phyloP scores from a whole-genome alignment of 805 yeast genomes.

The Candida boleticola region DNA sequence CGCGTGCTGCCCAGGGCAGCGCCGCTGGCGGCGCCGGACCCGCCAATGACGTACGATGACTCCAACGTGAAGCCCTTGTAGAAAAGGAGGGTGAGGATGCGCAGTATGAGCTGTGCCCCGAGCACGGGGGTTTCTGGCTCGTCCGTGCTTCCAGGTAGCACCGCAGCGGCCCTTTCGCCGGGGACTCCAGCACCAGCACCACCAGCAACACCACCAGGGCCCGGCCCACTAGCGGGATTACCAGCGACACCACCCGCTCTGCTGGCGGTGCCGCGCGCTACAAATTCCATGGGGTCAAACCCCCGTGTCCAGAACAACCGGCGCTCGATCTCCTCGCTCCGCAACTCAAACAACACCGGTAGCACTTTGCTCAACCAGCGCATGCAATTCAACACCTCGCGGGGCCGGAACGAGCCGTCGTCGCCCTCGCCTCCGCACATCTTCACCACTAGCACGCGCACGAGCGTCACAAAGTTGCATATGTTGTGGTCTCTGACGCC shows the following conservation, averaged over 20 bases:
- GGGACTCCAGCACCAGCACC: not conserved
- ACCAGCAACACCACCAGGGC: not conserved
- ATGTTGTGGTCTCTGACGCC: slow-evolving; percentile 57
- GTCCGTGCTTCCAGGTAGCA: too few species aligned
- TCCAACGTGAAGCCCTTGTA: slow-evolving; percentile 53
- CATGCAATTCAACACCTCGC: slow-evolving; percentile 54
- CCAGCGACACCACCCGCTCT: not conserved
- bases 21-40: not conserved
- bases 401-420: not conserved
- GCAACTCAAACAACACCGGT: slow-evolving; percentile 66
- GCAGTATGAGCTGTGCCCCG: slow-evolving; percentile 32
- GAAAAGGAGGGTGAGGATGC: slow-evolving; percentile 42
- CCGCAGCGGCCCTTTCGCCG: too few species aligned
- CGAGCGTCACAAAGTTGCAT: slow-evolving; percentile 53
- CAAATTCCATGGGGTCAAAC: slow-evolving; percentile 41
- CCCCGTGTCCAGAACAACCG: slow-evolving; percentile 30
- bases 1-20: slow-evolving; percentile 30
- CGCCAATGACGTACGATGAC: not conserved
- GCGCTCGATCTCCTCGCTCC: slow-evolving; percentile 22
- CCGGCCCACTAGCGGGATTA: not conserved
- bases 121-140: not conserved
- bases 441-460: not conserved
- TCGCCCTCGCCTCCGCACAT: not conserved
- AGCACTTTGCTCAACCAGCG: slow-evolving; percentile 62
- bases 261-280: slow-evolving; percentile 12